Conservation (phyloP, 352 stramenopile genomes). For the Pythium folliculosum region DNA sequence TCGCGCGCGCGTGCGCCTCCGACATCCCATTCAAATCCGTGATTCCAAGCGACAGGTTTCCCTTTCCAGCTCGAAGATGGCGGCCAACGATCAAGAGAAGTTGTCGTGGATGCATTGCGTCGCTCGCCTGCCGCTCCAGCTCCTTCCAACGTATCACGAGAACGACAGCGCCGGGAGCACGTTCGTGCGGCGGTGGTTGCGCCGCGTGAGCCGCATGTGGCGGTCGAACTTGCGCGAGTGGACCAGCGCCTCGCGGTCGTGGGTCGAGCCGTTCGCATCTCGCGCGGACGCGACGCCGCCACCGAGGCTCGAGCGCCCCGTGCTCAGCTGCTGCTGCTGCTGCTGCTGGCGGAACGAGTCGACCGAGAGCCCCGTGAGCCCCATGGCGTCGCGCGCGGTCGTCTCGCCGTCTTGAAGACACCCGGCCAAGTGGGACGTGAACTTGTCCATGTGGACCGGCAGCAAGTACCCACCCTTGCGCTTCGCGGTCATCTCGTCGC, state of each 20-base stretch:
- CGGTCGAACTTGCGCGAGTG: slow-evolving; percentile 72
- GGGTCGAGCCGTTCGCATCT: not conserved
- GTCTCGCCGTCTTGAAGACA: slow-evolving; percentile 19
- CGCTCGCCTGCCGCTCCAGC: too few species aligned
- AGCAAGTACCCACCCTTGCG: slow-evolving; percentile 47
- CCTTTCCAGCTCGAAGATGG: too few species aligned
- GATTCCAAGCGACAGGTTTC: too few species aligned
- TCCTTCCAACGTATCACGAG: not conserved
- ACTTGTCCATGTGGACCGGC: slow-evolving; percentile 55
- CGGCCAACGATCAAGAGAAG: too few species aligned
- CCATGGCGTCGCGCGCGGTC: not conserved
- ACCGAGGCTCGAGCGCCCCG: not conserved
- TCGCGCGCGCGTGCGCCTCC: too few species aligned
- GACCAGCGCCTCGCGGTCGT: slow-evolving; percentile 42
- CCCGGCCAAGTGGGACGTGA: slow-evolving; percentile 33
- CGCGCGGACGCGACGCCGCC: not conserved
- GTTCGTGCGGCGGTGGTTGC: slow-evolving; percentile 56
- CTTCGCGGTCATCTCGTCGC: slow-evolving; percentile 16
- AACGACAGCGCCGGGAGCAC: slow-evolving; percentile 38
- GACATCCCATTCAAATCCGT: too few species aligned
- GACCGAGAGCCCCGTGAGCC: not conserved
- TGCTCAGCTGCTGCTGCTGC: slow-evolving; percentile 11
- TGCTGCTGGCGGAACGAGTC: slow-evolving; percentile 1
- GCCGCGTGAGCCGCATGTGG: slow-evolving; percentile 65
- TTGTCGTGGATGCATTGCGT: too few species aligned